Conservation (phyloP, 2,329 filamentous ascomycete species). For the Phialocephala sp. region DNA sequence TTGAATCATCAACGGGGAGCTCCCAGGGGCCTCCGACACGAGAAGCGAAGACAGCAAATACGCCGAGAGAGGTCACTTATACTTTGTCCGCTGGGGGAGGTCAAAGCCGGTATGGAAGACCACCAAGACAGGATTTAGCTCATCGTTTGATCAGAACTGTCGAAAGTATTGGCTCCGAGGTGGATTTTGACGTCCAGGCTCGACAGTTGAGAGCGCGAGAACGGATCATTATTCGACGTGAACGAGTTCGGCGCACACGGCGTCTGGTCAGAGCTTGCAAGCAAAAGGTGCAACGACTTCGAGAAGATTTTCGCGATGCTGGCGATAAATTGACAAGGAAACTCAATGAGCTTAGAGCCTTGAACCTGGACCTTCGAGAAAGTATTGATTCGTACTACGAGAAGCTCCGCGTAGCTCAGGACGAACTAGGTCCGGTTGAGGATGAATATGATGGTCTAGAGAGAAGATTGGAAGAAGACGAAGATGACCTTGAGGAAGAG, state of each 20-base stretch:
- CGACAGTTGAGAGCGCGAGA: slow-evolving; percentile 32
- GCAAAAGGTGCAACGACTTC: slow-evolving; percentile 23
- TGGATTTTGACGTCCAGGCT: slow-evolving; percentile 24
- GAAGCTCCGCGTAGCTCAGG: slow-evolving; percentile 26
- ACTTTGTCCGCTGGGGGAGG: slow-evolving; percentile 7
- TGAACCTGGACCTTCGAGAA: slow-evolving; percentile 21
- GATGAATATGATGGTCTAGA: slow-evolving; percentile 30
- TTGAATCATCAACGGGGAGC: slow-evolving; percentile 18
- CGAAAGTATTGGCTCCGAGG: slow-evolving; percentile 13
- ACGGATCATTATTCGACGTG: slow-evolving; percentile 29
- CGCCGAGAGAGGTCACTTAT: slow-evolving; percentile 13
- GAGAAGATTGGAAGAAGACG: slow-evolving; percentile 27
- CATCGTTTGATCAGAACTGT: slow-evolving; percentile 27
- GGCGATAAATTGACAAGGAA: slow-evolving; percentile 28
- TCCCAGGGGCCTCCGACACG: slow-evolving; percentile 7
- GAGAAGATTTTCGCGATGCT: slow-evolving; percentile 24
- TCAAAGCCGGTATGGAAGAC: background rate
- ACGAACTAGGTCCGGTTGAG: slow-evolving; percentile 31
- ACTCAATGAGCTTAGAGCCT: slow-evolving; percentile 26
- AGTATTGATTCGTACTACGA: slow-evolving; percentile 28
- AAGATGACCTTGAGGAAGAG: slow-evolving; percentile 32
- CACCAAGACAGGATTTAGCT: slow-evolving; percentile 32
- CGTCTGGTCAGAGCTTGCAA: slow-evolving; percentile 19
- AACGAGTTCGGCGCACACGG: slow-evolving; percentile 29
- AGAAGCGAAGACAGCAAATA: slow-evolving; percentile 8